Base-by-base conservation (phyloP, 78 protist genomes). In the Dictyostelium intermedium region DNA sequence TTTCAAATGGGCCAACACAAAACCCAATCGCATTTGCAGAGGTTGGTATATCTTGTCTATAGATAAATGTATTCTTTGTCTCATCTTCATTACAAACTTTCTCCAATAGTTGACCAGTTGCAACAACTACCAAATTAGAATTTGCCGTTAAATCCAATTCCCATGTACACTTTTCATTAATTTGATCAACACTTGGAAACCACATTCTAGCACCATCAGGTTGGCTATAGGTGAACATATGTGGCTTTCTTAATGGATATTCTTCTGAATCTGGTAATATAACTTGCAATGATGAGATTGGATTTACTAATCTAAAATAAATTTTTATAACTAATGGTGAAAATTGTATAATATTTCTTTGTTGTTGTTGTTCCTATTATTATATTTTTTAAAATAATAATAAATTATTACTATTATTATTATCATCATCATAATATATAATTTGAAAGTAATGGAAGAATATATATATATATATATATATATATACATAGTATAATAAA, bases 151-250 rank as follows among this genome's bases (percentile, higher is more conserved):
- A 69, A 69, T 89, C 94, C 39, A 89, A 81, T 34, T 89, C 94
- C 94, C 94, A 89, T 34, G 94, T 89, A 39, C 94, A 89, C 32
- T 89, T 89, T 27, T 89, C 94, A 34, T 69, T 18, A 18, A 89
- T 30, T 45, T 81, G 94, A 69, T 89, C 94, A 39, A 74, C 72
- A 34, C 92, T 74, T 39, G 96, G 96, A 37, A 92, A 84, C 96
- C 96, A 92, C 91, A 92, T 82, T 60, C 96, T 35, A 1, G 93
- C 91, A 2, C 92, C 85, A 56, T 92, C 89, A 5, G 87, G 82
- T 61, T 92, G 93, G 2, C 47, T 63, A 20, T 35, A 27, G 2
- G 92, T 82, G 41, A 84, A 92, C 74, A 77, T 70, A 41, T 92
- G 93, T 84, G 96, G 45, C 47, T 63, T 34, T 37, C 96, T 61